Evolutionary conservation across 2,329 filamentous ascomycete species (phyloP).

Genomic region (Botrytis medusae): DNA sequence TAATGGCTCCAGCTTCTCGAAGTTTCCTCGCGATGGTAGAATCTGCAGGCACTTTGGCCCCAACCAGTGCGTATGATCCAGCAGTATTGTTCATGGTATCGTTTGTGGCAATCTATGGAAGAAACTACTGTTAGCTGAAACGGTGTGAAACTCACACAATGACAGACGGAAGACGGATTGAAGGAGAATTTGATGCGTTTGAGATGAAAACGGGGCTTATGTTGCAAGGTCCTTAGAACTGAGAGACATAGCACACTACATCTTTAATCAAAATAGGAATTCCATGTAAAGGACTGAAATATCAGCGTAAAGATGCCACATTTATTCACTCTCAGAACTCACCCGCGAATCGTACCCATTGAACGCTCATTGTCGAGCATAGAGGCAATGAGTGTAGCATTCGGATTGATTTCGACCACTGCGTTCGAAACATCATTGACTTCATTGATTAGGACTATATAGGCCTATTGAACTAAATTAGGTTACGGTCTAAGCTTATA

Average conservation of each 20-base stretch:
- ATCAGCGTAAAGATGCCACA: neutral
- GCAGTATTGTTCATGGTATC: constrained; percentile 50
- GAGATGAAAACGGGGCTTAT: neutral
- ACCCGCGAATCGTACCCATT: neutral
- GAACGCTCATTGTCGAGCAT: constrained; percentile 29
- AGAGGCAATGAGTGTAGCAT: constrained; percentile 31
- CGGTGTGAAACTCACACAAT: neutral
- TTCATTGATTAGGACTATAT: constrained; percentile 23
- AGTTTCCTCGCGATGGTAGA: constrained; percentile 24
- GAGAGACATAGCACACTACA: constrained; percentile 52
- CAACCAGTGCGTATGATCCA: constrained; percentile 1
- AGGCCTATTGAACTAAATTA: neutral
- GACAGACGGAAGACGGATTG: neutral
- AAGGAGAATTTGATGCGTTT: neutral
- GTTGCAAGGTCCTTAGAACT: neutral
- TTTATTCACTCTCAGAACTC: neutral
- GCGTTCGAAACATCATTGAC: constrained; percentile 21
- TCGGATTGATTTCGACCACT: constrained; percentile 33
- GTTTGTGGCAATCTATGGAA: neutral
- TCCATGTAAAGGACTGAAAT: constrained; percentile 48
- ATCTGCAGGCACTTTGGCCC: constrained; percentile 17
- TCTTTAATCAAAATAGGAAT: constrained; percentile 60
- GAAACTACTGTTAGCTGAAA: neutral
- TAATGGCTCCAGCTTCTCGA: constrained; percentile 26
- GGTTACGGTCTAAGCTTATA: too few relatives aligned